Evolutionary conservation across 2,329 filamentous ascomycete genomes (phyloP).

Genomic region (Phaeosphaeriaceae sp.): DNA sequence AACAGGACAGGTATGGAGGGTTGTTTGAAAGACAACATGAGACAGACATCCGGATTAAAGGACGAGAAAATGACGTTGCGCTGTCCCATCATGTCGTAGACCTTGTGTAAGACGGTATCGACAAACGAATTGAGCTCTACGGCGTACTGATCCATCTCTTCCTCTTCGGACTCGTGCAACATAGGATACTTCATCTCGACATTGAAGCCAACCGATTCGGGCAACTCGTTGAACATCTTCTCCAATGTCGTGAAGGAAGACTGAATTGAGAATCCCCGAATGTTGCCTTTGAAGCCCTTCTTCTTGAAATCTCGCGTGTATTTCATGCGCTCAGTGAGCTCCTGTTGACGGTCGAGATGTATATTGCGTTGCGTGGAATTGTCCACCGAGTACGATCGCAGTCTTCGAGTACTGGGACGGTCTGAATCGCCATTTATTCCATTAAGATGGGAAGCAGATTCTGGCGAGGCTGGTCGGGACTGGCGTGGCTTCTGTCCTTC

Average conservation of each 20-base stretch:
- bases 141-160: constrained; percentile 95
- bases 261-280: constrained; percentile 91
- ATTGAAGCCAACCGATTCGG: constrained; percentile 88
- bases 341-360: constrained; percentile 54
- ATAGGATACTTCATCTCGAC: constrained; percentile 99
- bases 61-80: constrained; percentile 97
- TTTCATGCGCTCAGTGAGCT: constrained; percentile 86
- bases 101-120: constrained; percentile 87
- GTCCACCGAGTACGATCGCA: constrained; percentile 68
- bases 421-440: constrained; percentile 23
- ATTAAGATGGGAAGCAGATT: constrained; percentile 14
- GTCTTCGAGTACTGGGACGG: constrained; percentile 38
- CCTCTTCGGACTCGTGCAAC: constrained; percentile 92
- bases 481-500: constrained; percentile 57
- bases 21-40: constrained; percentile 95
- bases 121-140: constrained; percentile 97
- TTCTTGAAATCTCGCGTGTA: constrained; percentile 94
- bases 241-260: constrained; percentile 94
- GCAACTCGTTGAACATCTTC: constrained; percentile 86
- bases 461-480: constrained; percentile 58
- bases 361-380: constrained; percentile 49
- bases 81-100: constrained; percentile 82
- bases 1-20: constrained; percentile 96
- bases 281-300: constrained; percentile 96
- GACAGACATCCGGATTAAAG: constrained; percentile 96